These are phyloP conservation scores for Lactarius sp. DNA, from an alignment of 768 basidiomycete species.

Conservation along the genomic window DNA sequence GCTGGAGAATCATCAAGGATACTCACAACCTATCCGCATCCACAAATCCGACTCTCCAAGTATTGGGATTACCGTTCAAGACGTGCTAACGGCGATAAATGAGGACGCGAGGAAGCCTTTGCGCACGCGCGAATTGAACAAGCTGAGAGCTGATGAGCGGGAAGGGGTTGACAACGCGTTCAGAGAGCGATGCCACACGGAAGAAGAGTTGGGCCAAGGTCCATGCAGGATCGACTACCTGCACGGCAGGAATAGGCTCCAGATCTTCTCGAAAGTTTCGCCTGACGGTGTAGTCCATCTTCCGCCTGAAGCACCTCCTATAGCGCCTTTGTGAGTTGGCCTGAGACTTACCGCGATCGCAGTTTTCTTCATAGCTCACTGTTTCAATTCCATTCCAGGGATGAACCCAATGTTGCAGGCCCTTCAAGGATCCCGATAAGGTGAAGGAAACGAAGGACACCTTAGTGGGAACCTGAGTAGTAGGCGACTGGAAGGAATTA, in stretches of 20 bases:
- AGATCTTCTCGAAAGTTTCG: neutral
- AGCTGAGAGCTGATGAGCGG: neutral
- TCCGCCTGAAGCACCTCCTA: neutral
- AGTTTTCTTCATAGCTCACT: neutral
- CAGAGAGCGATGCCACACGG: neutral
- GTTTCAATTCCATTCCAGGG: neutral
- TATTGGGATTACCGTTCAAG: neutral
- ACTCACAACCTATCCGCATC: neutral
- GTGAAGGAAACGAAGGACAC: neutral
- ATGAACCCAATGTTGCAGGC: conserved; percentile 9
- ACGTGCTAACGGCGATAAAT: neutral
- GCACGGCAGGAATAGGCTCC: conserved; percentile 2
- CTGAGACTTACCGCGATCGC: no score
- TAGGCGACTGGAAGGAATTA: no score
- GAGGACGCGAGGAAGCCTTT: neutral
- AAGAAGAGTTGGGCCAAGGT: neutral
- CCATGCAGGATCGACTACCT: conserved; percentile 3
- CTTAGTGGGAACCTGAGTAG: neutral
- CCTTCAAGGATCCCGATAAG: conserved; percentile 16
- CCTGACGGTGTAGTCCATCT: neutral
- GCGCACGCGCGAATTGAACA: neutral
- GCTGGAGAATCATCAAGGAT: neutral
- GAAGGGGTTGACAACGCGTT: neutral
- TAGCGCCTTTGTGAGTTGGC: conserved; percentile 8
- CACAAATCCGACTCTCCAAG: neutral